Conservation (phyloP, 179 eudicot genomes). For the Silene coronaria region DNA sequence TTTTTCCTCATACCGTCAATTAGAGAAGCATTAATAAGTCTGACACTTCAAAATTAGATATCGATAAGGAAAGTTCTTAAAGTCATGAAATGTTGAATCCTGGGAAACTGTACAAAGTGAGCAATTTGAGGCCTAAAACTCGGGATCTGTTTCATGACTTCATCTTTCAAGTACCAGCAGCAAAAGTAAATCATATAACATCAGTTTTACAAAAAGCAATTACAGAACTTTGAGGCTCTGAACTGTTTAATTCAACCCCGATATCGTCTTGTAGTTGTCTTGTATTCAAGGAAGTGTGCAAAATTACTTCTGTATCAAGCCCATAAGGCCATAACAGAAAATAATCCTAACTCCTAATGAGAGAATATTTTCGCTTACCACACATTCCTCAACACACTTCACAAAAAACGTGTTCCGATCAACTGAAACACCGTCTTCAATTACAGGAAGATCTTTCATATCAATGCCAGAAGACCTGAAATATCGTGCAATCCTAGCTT, state of each 20-base stretch:
- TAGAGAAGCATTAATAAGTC: too few species aligned
- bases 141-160: too few species aligned
- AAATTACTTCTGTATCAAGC: too few species aligned
- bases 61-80: too few species aligned
- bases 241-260: too few species aligned
- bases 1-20: too few species aligned
- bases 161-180: background rate
- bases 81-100: background rate
- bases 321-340: too few species aligned
- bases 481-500: conserved; percentile 69
- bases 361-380: conserved; percentile 42
- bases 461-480: conserved; percentile 65
- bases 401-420: conserved; percentile 61
- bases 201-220: too few species aligned
- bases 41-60: too few species aligned
- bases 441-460: conserved; percentile 35
- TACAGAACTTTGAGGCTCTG: too few species aligned
- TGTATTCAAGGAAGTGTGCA: too few species aligned
- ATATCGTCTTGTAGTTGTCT: too few species aligned
- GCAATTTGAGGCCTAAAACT: background rate
- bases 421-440: conserved; percentile 53
- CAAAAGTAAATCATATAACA: background rate
- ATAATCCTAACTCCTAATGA: background rate
- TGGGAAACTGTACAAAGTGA: background rate
- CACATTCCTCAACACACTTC: conserved; percentile 66